Evolutionary conservation across 2,329 filamentous ascomycete species (phyloP).

Genomic region (Simplicillium aogashimaense): DNA sequence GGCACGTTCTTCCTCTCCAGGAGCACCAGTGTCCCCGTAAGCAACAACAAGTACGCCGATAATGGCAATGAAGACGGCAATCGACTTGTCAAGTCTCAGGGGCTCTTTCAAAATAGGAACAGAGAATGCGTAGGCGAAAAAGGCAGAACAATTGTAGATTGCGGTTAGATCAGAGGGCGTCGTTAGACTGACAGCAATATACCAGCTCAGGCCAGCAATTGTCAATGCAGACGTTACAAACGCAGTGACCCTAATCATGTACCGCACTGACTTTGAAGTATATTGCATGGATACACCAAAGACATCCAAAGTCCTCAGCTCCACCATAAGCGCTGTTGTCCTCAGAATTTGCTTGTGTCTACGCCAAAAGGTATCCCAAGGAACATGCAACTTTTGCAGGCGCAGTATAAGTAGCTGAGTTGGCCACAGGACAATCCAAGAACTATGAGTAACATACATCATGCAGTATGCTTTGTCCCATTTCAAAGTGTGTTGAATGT

Average conservation of each 20-base stretch:
- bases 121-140: slow-evolving; percentile 96
- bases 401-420: slow-evolving; percentile 71
- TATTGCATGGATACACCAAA: slow-evolving; percentile 28
- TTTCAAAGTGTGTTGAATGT: slow-evolving; percentile 83
- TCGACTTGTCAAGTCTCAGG: slow-evolving; percentile 71
- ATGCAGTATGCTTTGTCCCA: slow-evolving; percentile 99
- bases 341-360: slow-evolving; percentile 40
- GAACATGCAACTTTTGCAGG: slow-evolving; percentile 64
- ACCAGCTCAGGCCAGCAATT: slow-evolving; percentile 88
- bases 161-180: slow-evolving; percentile 90
- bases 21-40: slow-evolving; percentile 63
- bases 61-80: slow-evolving; percentile 82
- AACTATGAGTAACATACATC: slow-evolving; percentile 95
- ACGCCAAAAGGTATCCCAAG: slow-evolving; percentile 82
- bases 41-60: slow-evolving; percentile 87
- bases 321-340: slow-evolving; percentile 68
- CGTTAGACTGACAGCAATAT: slow-evolving; percentile 86
- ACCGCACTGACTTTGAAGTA: slow-evolving; percentile 40
- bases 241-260: slow-evolving; percentile 70
- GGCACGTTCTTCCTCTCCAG: slow-evolving; percentile 27
- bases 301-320: slow-evolving; percentile 64
- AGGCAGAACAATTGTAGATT: slow-evolving; percentile 98
- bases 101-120: slow-evolving; percentile 83
- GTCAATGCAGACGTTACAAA: slow-evolving; percentile 81
- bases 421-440: slow-evolving; percentile 86